Percentiles rank a stretch among this genome's conserved stretches.
Conservation (phyloP, 129 eudicot genomes). For the Flaveria bidentis region DNA sequence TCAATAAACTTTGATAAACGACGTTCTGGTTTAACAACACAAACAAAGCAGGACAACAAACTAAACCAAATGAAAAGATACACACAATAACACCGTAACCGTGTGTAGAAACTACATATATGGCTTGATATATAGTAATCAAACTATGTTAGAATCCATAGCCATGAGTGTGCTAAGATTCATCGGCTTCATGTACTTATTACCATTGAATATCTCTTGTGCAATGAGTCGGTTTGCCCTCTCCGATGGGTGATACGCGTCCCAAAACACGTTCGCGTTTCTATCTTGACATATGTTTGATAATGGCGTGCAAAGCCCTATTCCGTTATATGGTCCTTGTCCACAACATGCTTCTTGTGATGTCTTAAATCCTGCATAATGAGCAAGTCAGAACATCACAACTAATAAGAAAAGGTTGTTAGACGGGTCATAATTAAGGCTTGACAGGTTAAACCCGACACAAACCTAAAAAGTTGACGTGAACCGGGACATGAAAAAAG, state of each 20-base stretch:
- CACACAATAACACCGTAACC: neutral
- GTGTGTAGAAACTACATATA: slow-evolving; percentile 1
- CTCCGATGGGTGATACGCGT: slow-evolving; percentile 67
- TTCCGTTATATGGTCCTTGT: slow-evolving; percentile 72
- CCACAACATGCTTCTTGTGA: slow-evolving; percentile 74
- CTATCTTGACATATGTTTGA: slow-evolving; percentile 61
- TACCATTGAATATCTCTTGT: slow-evolving; percentile 46
- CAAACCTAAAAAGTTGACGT: neutral
- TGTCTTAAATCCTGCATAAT: slow-evolving; percentile 55
- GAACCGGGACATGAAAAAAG: neutral
- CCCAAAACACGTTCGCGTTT: slow-evolving; percentile 64
- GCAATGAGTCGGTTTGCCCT: slow-evolving; percentile 61
- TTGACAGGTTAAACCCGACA: neutral
- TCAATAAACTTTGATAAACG: neutral
- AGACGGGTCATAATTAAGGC: neutral
- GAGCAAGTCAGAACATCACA: neutral
- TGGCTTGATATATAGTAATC: neutral
- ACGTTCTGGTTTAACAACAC: neutral
- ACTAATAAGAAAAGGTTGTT: neutral
- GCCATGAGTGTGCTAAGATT: slow-evolving; percentile 55
- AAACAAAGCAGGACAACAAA: neutral
- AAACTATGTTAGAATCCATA: slow-evolving; percentile 39
- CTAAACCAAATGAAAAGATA: neutral
- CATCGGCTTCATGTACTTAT: slow-evolving; percentile 54
- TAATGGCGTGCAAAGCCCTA: slow-evolving; percentile 64